phyloP scores from a whole-genome alignment of 176 grass and related monocot species.

The Oryza coarctata region DNA sequence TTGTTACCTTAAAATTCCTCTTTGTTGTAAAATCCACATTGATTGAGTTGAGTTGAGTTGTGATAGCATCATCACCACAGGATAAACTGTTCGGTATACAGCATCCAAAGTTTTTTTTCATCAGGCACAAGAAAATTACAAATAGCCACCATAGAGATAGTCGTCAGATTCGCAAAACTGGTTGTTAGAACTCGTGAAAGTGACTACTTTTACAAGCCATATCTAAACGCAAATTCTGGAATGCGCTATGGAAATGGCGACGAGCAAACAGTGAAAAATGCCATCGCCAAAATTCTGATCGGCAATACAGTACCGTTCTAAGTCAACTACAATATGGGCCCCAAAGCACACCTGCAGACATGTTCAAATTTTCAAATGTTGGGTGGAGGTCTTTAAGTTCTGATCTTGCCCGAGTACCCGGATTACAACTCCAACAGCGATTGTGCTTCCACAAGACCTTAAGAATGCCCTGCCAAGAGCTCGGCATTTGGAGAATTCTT shows the following conservation, averaged over 20 bases:
- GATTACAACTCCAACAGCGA: constrained; percentile 75
- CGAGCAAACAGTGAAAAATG: constrained; percentile 40
- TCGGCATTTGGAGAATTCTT: constrained; percentile 78
- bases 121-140: neutral
- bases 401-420: constrained; percentile 45
- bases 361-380: neutral
- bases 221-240: constrained; percentile 9
- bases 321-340: neutral
- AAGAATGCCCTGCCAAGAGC: constrained; percentile 84
- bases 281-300: neutral
- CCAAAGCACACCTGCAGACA: neutral
- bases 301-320: neutral
- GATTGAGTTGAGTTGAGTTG: too few relatives aligned
- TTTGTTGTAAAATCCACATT: too few relatives aligned
- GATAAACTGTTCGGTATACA: too few relatives aligned
- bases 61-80: too few relatives aligned
- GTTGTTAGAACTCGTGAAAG: neutral
- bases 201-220: constrained; percentile 15
- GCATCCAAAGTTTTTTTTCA: neutral
- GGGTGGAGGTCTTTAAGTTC: constrained; percentile 18
- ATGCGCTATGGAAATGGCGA: neutral
- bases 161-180: neutral
- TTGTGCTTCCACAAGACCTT: constrained; percentile 65
- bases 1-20: too few relatives aligned
- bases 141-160: neutral